Evolutionary conservation across 768 basidiomycete species (phyloP), one percentile per base, ranked within the genome.

Genomic region (Tephrocybe sp.): DNA sequence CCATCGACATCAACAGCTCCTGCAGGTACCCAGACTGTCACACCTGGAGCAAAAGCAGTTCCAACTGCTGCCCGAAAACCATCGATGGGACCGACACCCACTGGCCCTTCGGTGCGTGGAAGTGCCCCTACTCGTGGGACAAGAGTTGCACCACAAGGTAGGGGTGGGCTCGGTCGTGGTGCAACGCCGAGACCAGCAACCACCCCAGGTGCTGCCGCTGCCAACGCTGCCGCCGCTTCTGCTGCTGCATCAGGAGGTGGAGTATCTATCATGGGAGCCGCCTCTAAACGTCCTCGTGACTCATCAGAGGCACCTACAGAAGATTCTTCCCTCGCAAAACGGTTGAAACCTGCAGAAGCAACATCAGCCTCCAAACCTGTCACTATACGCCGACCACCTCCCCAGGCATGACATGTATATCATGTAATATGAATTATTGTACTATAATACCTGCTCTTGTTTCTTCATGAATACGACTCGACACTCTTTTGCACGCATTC

Each of bases 311-410:
- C 63, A 22, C 40, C 47, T 11, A 22, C 48, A n/a, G 54, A 67
- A 0, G 83, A 83, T 16, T 82, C 83, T 58, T 78, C 84, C 9
- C 69, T 87, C 30, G 83, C 79, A 0, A 88, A 89, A 61, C 79
- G 87, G 39, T 54, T 85, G 46, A 87, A 85, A 61, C 80, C 81
- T 42, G 78, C 80, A 39, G 73, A 75, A 31, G 53, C 61, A 38
- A 38, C 53, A 19, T 9, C 55, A n/a, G 45, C 51, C 16, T 5
- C 51, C 16, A 61, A 55, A 52, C 58, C 60, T 38, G 58, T 61
- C 22, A 54, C 49, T 34, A 42, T 61, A 4, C 55, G 60, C 14
- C 55, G 60, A 8, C 60, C 60, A 34, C 54, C 51, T 36, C 49
- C 57, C 10, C 54, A 48, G 38, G 43, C 56, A 36, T 22, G 38